Conservation (phyloP, 495 filamentous ascomycete species). For the Eremomyces bilateralis region DNA sequence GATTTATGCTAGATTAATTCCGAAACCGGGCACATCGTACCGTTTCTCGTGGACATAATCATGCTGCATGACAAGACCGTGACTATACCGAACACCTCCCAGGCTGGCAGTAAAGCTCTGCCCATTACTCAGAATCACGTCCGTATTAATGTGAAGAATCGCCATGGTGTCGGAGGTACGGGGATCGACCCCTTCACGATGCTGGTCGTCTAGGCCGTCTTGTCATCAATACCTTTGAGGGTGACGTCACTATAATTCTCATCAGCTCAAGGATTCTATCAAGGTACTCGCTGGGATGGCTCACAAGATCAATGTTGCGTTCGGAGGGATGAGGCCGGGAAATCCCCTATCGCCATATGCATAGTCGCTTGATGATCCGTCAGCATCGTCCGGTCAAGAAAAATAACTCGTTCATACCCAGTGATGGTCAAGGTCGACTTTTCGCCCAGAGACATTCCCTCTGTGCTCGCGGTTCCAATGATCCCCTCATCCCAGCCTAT, state of each 20-base stretch:
- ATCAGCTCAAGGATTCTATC: background rate
- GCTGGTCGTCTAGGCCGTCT: too few relatives aligned
- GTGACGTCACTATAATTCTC: conserved; percentile 17
- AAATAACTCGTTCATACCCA: conserved; percentile 33
- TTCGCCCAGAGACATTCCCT: conserved; percentile 59
- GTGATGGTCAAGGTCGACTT: conserved; percentile 57
- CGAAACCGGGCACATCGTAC: too few relatives aligned
- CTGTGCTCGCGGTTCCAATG: conserved; percentile 11
- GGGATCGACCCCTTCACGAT: too few relatives aligned
- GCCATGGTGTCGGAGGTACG: too few relatives aligned
- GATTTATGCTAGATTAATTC: too few relatives aligned
- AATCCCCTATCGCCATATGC: conserved; percentile 44
- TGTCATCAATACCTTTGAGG: conserved; percentile 21
- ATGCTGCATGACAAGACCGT: too few relatives aligned
- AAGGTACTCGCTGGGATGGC: conserved; percentile 2
- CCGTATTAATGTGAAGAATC: too few relatives aligned
- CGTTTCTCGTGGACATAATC: too few relatives aligned
- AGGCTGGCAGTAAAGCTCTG: too few relatives aligned
- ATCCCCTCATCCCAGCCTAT: conserved; percentile 81
- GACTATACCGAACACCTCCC: too few relatives aligned
- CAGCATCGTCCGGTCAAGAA: conserved; percentile 4
- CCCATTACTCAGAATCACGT: too few relatives aligned
- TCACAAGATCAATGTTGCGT: conserved; percentile 23
- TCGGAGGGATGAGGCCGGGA: conserved; percentile 21
- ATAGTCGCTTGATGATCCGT: conserved; percentile 34